phyloP scores from a whole-genome alignment of 2,329 filamentous ascomycete species.

The Fusarium buxicola region DNA sequence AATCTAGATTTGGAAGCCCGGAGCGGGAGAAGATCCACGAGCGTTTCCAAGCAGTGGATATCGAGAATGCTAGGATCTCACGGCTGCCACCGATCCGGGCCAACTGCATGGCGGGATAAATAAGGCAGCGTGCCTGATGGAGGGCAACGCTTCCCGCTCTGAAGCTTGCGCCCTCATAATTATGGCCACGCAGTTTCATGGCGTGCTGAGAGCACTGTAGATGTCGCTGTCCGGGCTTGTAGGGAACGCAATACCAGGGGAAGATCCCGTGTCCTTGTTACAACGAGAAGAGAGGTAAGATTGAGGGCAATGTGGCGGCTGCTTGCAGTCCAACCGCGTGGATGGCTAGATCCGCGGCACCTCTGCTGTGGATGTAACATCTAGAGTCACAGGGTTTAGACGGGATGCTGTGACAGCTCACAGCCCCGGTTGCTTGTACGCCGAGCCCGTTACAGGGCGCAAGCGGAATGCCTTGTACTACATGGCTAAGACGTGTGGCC shows the following conservation, averaged over 20 bases:
- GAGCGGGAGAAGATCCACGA: not conserved
- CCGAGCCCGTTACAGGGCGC: slow-evolving; percentile 17
- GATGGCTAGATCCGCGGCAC: slow-evolving; percentile 31
- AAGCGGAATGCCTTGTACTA: slow-evolving; percentile 13
- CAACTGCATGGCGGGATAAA: slow-evolving; percentile 1
- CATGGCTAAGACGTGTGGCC: not conserved
- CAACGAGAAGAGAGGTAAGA: not conserved
- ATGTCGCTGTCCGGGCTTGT: not conserved
- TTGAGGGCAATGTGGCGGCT: slow-evolving; percentile 12
- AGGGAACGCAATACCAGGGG: not conserved
- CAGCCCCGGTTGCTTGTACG: slow-evolving; percentile 19
- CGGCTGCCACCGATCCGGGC: not conserved
- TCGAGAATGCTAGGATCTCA: not conserved
- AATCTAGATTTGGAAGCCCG: not conserved
- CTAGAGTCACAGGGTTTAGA: slow-evolving; percentile 15
- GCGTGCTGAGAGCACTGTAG: not conserved
- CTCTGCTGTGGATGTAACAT: slow-evolving; percentile 5
- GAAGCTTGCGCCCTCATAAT: not conserved
- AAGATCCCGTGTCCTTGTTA: not conserved
- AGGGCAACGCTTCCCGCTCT: not conserved
- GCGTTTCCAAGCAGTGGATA: slow-evolving; percentile 3
- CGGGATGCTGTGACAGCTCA: slow-evolving; percentile 2
- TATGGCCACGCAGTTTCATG: not conserved
- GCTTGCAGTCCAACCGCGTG: slow-evolving; percentile 30
- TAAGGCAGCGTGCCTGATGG: not conserved